Evolutionary conservation across 2,329 filamentous ascomycete genomes (phyloP).

Genomic region (Cryoendolithus antarcticus): DNA sequence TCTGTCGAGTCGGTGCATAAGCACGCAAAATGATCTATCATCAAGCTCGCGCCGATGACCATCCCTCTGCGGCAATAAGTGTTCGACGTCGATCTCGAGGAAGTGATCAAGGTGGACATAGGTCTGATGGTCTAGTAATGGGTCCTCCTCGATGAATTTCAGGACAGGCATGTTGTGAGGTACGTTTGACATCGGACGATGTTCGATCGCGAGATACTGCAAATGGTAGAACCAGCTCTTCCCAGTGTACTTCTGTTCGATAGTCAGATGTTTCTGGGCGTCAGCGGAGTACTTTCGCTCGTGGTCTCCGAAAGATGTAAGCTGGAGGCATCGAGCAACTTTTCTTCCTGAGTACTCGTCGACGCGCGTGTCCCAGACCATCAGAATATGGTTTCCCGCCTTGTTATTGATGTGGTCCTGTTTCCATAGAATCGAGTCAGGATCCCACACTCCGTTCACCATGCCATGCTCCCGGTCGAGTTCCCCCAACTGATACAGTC

Average conservation of each 20-base stretch:
- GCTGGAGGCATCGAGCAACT: conserved; percentile 1
- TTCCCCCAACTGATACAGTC: too few species aligned
- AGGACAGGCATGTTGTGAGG: background rate
- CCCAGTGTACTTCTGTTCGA: conserved; percentile 3
- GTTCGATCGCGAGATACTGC: conserved; percentile 2
- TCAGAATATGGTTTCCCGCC: background rate
- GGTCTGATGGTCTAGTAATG: conserved; percentile 3
- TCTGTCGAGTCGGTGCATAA: too few species aligned
- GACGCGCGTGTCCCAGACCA: conserved; percentile 1
- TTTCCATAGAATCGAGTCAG: background rate
- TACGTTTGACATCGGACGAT: background rate
- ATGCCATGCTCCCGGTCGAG: too few species aligned
- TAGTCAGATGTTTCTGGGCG: background rate
- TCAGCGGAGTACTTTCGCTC: background rate
- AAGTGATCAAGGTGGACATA: conserved; percentile 8
- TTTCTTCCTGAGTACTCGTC: background rate
- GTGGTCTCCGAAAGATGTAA: conserved; percentile 6
- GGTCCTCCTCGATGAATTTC: background rate
- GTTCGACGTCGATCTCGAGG: conserved; percentile 6
- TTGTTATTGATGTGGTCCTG: background rate
- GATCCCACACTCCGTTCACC: too few species aligned
- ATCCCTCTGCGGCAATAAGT: background rate
- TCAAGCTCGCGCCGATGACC: too few species aligned
- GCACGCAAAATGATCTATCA: too few species aligned
- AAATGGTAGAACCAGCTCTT: background rate